These are phyloP conservation scores for Xerocomellus intermedius DNA, from an alignment of 768 basidiomycete genomes.

Conservation along the genomic window DNA sequence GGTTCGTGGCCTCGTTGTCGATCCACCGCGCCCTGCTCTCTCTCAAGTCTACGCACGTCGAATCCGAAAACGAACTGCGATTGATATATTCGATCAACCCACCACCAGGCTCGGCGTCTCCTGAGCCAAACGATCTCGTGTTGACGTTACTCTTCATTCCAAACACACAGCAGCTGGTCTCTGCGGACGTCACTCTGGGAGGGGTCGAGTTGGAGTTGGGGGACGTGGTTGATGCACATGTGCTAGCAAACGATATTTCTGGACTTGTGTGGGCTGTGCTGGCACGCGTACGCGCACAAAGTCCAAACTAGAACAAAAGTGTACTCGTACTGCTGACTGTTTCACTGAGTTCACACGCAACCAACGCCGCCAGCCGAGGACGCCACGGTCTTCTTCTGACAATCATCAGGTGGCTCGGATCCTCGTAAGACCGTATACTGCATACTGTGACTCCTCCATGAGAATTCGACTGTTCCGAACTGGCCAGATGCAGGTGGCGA, in stretches of 20 bases:
- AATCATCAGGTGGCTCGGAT: too few species aligned
- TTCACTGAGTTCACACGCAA: neutral
- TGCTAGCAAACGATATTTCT: constrained; percentile 63
- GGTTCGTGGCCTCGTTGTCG: constrained; percentile 69
- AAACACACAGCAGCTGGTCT: constrained; percentile 62
- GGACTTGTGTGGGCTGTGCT: constrained; percentile 64
- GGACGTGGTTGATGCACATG: constrained; percentile 59
- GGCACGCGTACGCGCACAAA: constrained; percentile 37
- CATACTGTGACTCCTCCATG: too few species aligned
- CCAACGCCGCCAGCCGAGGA: neutral
- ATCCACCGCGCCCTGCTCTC: constrained; percentile 63
- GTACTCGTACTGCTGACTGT: too few species aligned
- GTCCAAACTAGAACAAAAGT: neutral
- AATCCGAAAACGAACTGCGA: constrained; percentile 75
- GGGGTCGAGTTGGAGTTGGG: constrained; percentile 52
- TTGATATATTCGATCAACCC: constrained; percentile 58
- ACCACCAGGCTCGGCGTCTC: constrained; percentile 24
- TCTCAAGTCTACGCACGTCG: constrained; percentile 55
- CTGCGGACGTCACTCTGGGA: constrained; percentile 56
- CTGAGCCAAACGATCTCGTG: constrained; percentile 36
- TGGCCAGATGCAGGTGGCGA: too few species aligned
- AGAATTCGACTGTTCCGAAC: neutral
- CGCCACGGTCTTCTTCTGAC: neutral
- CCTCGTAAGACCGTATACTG: neutral
- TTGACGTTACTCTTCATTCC: constrained; percentile 68